Conservation (phyloP, 805 yeast species). For the Myxozyma sirexii region DNA sequence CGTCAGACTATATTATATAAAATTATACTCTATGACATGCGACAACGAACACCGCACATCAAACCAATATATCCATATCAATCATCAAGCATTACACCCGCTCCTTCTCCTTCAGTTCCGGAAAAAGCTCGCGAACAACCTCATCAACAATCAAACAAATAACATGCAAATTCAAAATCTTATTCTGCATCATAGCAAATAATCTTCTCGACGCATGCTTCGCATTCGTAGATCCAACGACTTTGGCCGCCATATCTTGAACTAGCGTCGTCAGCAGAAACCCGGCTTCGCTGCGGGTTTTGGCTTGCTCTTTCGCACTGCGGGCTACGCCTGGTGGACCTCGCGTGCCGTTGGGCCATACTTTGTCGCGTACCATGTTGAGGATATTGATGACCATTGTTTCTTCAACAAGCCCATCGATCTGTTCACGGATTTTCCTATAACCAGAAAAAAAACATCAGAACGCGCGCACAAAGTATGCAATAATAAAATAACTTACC, state of each 20-base stretch:
- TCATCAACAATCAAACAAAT: conserved; percentile 39
- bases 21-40: no score
- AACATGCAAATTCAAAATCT: conserved; percentile 66
- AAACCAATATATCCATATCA: no score
- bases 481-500: conserved; percentile 41
- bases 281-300: conserved; percentile 61
- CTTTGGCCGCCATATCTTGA: conserved; percentile 65
- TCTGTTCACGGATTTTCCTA: conserved; percentile 49
- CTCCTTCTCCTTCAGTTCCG: conserved; percentile 18
- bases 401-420: conserved; percentile 49
- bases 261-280: conserved; percentile 59
- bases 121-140: conserved; percentile 28
- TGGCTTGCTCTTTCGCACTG: conserved; percentile 53
- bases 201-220: conserved; percentile 61
- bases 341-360: conserved; percentile 40
- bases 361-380: conserved; percentile 37
- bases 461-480: not conserved
- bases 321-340: conserved; percentile 12
- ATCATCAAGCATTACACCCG: no score
- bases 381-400: conserved; percentile 51
- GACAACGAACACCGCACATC: no score
- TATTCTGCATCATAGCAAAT: conserved; percentile 74
- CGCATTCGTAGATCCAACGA: conserved; percentile 72
- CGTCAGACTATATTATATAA: no score
- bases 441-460: not conserved